Percentiles rank a stretch among this genome's conserved stretches.
Evolutionary conservation across 1,284 basidiomycete species (phyloP).

Genomic region (Fomitopsis pinicola): DNA sequence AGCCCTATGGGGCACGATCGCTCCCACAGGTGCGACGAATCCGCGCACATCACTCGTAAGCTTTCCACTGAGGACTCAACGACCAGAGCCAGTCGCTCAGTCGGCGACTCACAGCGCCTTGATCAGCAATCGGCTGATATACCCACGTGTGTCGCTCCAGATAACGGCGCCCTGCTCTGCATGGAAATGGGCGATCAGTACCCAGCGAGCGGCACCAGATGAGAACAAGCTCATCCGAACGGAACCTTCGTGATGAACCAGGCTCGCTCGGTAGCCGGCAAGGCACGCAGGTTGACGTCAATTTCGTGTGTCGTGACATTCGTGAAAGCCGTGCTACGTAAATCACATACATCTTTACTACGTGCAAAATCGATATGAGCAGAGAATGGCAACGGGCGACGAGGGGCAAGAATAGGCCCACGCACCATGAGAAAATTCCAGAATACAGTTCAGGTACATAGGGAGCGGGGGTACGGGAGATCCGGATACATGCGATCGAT

Average conservation of each 20-base stretch:
- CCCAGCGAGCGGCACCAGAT: background rate
- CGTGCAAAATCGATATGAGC: background rate
- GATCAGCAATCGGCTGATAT: conserved; percentile 7
- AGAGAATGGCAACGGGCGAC: background rate
- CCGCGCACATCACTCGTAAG: background rate
- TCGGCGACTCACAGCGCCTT: background rate
- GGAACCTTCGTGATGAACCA: background rate
- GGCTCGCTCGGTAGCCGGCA: background rate
- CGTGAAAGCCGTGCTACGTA: conserved; percentile 6
- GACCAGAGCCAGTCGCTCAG: background rate
- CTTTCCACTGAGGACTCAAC: background rate
- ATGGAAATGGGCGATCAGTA: background rate
- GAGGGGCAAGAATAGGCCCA: background rate
- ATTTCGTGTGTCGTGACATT: conserved; percentile 1
- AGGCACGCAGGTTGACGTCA: conserved; percentile 4
- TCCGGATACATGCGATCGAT: background rate
- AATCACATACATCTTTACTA: conserved; percentile 6
- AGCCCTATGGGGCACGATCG: background rate
- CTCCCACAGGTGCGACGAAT: background rate
- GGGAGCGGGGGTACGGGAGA: background rate
- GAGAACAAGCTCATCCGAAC: background rate
- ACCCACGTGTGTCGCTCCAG: background rate
- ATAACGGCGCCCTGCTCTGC: conserved; percentile 1
- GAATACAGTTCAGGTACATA: conserved; percentile 1
- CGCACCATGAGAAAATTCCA: conserved; percentile 1